These are phyloP conservation scores for Neocatenulostroma microsporum DNA, from an alignment of 2,329 filamentous ascomycete species.

Conservation along the genomic window DNA sequence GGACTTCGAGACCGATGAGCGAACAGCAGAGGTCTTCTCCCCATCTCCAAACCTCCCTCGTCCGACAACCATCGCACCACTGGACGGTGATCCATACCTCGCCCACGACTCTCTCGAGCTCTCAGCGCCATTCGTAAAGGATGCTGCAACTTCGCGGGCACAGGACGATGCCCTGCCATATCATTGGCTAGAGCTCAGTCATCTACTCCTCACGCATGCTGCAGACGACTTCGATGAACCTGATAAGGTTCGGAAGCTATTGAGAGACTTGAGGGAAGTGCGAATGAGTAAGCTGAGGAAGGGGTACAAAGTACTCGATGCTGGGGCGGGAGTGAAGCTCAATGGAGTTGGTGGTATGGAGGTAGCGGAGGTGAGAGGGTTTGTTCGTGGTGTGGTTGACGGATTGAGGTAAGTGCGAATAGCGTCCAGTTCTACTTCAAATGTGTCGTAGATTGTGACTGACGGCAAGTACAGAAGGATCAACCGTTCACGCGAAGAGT, in stretches of 20 bases:
- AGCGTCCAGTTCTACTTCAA: not conserved
- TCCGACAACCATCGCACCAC: conserved; percentile 28
- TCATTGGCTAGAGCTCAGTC: conserved; percentile 88
- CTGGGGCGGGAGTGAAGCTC: conserved; percentile 62
- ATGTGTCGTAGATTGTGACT: not conserved
- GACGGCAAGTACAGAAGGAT: conserved; percentile 52
- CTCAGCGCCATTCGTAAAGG: conserved; percentile 64
- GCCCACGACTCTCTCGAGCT: conserved; percentile 21
- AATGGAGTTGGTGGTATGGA: conserved; percentile 90
- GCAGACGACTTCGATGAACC: conserved; percentile 71
- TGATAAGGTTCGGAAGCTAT: conserved; percentile 63
- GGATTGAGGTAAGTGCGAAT: conserved; percentile 56
- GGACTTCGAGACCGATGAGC: conserved; percentile 65
- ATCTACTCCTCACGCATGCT: conserved; percentile 78
- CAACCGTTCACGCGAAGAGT: conserved; percentile 70
- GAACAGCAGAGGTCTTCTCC: conserved; percentile 62
- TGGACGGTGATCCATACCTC: conserved; percentile 22
- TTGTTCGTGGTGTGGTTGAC: conserved; percentile 79
- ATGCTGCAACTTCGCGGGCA: conserved; percentile 61
- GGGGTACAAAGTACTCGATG: conserved; percentile 63
- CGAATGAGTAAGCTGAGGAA: conserved; percentile 80
- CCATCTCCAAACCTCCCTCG: conserved; percentile 62
- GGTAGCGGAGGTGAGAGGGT: conserved; percentile 74
- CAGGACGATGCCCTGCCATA: conserved; percentile 71
- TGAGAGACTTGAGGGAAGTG: conserved; percentile 79